Evolutionary conservation across 805 yeast species (phyloP).

Genomic region (Cyberlindnera maritima): DNA sequence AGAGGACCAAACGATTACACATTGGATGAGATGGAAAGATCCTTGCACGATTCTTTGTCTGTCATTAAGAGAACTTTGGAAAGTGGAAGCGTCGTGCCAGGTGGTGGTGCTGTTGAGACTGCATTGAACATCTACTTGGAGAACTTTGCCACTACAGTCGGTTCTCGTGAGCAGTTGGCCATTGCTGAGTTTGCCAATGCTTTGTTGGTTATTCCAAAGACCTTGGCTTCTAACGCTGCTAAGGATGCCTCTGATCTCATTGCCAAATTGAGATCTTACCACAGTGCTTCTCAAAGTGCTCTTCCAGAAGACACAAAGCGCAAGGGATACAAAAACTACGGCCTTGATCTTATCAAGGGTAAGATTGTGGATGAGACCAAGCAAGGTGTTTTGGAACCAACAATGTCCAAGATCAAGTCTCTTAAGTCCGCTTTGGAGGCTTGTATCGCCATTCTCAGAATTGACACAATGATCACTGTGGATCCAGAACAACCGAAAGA

Average conservation of each 20-base stretch:
- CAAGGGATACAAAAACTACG: conserved; percentile 84
- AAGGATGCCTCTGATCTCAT: conserved; percentile 94
- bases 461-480: conserved; percentile 96
- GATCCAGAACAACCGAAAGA: conserved; percentile 93
- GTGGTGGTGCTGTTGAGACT: conserved; percentile 98
- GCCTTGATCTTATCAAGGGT: conserved; percentile 88
- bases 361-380: conserved; percentile 82
- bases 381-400: conserved; percentile 93
- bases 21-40: conserved; percentile 97
- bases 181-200: conserved; percentile 96
- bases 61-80: conserved; percentile 96
- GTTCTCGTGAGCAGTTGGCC: conserved; percentile 96
- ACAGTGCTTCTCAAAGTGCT: conserved; percentile 90
- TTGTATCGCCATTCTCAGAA: conserved; percentile 93
- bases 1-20: conserved; percentile 96
- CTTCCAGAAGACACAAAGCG: conserved; percentile 80
- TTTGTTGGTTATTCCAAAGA: conserved; percentile 88
- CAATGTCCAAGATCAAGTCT: conserved; percentile 87
- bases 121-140: conserved; percentile 93
- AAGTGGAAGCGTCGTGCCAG: conserved; percentile 93
- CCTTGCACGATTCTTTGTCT: conserved; percentile 88
- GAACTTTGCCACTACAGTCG: conserved; percentile 96
- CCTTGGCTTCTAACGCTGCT: conserved; percentile 95
- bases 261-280: conserved; percentile 94
- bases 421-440: conserved; percentile 97